Conservation (phyloP, 805 yeast genomes). For the Candida argentea region DNA sequence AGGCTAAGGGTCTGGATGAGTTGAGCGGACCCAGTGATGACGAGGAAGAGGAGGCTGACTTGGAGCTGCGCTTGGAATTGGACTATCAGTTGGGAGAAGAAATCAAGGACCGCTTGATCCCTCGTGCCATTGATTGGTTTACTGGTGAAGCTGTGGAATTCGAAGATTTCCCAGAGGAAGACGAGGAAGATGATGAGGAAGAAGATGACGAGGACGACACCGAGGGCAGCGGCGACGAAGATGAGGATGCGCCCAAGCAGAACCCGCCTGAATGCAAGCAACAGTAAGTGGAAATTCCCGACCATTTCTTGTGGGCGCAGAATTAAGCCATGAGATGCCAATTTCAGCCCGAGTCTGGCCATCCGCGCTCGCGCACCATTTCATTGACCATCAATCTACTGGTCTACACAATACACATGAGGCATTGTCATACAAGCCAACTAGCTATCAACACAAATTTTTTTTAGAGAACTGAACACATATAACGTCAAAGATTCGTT, state of each 20-base stretch:
- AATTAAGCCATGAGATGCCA: too few species aligned
- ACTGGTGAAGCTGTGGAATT: conserved; percentile 92
- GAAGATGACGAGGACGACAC: conserved; percentile 54
- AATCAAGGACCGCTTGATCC: conserved; percentile 88
- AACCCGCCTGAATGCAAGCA: conserved; percentile 76
- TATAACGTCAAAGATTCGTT: too few species aligned
- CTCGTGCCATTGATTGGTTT: conserved; percentile 97
- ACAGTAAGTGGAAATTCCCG: conserved; percentile 29
- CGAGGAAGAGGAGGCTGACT: conserved; percentile 38
- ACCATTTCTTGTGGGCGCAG: conserved; percentile 1
- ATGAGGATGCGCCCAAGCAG: conserved; percentile 48
- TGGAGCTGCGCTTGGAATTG: conserved; percentile 76
- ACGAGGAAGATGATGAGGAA: conserved; percentile 53
- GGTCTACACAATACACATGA: too few species aligned
- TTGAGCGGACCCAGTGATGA: conserved; percentile 36
- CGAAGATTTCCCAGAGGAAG: conserved; percentile 54
- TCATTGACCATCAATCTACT: too few species aligned
- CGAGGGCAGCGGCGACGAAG: conserved; percentile 52
- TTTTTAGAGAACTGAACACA: too few species aligned
- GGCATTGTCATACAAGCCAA: too few species aligned
- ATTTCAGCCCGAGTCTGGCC: too few species aligned
- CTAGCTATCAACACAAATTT: too few species aligned
- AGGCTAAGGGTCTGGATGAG: conserved; percentile 36
- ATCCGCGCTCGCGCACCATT: too few species aligned
- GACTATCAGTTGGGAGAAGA: conserved; percentile 96